phyloP scores from a whole-genome alignment of 2,329 filamentous ascomycete species.

The Beauveria caledonica region DNA sequence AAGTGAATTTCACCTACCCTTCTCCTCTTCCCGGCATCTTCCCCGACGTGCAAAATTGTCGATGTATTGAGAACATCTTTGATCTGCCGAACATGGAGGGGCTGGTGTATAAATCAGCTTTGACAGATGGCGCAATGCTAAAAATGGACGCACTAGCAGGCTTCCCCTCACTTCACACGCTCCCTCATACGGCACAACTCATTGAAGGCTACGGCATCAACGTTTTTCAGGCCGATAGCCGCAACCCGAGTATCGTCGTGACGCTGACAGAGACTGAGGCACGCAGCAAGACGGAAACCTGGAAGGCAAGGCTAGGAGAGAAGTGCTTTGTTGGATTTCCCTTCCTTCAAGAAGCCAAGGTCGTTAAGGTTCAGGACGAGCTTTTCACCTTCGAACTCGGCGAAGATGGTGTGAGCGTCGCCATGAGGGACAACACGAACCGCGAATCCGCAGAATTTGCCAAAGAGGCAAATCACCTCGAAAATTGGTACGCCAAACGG shows the following conservation, averaged over 20 bases:
- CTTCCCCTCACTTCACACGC: conserved; percentile 81
- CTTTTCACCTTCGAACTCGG: conserved; percentile 79
- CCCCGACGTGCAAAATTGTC: conserved; percentile 78
- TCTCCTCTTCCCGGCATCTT: conserved; percentile 86
- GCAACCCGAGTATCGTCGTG: conserved; percentile 93
- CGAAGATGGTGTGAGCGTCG: conserved; percentile 54
- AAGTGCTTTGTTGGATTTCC: conserved; percentile 89
- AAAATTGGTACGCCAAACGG: conserved; percentile 82
- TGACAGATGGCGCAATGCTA: conserved; percentile 77
- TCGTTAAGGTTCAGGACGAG: conserved; percentile 84
- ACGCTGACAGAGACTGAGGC: conserved; percentile 69
- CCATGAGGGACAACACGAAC: conserved; percentile 62
- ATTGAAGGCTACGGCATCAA: conserved; percentile 71
- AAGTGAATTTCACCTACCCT: conserved; percentile 73
- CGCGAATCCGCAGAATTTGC: conserved; percentile 75
- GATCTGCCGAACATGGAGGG: conserved; percentile 90
- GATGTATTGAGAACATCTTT: conserved; percentile 92
- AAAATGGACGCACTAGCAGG: conserved; percentile 80
- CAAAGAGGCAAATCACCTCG: conserved; percentile 75
- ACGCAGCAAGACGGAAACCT: conserved; percentile 61
- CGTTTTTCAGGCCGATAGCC: conserved; percentile 91
- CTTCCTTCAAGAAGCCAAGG: conserved; percentile 88
- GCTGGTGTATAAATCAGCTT: conserved; percentile 71
- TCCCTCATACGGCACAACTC: conserved; percentile 74
- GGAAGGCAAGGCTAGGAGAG: conserved; percentile 73